phyloP scores from a whole-genome alignment of 176 grass and related monocot species.

The Musa schizocarpa region DNA sequence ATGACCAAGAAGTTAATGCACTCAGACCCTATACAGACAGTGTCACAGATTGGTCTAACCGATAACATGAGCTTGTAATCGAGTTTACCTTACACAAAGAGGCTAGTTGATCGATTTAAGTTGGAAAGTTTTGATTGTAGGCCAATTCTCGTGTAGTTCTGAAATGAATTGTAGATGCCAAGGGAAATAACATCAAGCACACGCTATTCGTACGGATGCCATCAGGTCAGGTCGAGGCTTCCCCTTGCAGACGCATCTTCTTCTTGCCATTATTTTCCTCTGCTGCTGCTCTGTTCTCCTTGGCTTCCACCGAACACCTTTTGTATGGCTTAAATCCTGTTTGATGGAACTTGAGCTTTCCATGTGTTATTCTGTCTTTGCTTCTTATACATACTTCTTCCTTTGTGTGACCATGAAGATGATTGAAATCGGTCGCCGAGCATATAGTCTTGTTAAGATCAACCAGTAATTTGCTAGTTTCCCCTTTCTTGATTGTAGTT shows the following conservation, averaged over 20 bases:
- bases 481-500: constrained; percentile 23
- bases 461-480: constrained; percentile 26
- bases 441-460: constrained; percentile 51
- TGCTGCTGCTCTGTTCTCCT: constrained; percentile 44
- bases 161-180: not conserved
- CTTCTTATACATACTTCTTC: not conserved
- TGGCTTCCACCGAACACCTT: constrained; percentile 77
- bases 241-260: constrained; percentile 68
- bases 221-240: constrained; percentile 38
- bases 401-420: constrained; percentile 1
- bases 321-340: constrained; percentile 97
- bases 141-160: not conserved
- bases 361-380: constrained; percentile 13
- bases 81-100: too few species aligned
- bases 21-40: too few species aligned
- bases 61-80: too few species aligned
- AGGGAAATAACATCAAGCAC: not conserved
- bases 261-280: constrained; percentile 54
- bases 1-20: too few species aligned
- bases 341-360: constrained; percentile 52
- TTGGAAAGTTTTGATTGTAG: not conserved
- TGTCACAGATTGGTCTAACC: too few species aligned
- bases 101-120: too few species aligned
- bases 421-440: constrained; percentile 7
- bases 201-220: not conserved